phyloP scores from a whole-genome alignment of 176 grass and related monocot genomes.

The Aegilops tauschii region DNA sequence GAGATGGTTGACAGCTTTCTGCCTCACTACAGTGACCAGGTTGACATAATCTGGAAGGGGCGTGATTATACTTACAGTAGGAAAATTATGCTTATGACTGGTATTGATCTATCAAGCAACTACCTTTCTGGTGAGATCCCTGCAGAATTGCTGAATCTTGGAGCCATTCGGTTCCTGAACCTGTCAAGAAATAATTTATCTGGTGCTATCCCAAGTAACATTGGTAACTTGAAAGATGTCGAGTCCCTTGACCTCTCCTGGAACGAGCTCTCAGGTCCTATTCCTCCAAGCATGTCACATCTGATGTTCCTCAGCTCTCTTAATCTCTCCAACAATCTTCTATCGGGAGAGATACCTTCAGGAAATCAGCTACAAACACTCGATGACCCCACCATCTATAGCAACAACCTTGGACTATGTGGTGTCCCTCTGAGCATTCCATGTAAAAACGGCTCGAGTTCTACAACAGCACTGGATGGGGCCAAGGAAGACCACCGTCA shows the following conservation, averaged over 20 bases:
- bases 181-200: conserved; percentile 11
- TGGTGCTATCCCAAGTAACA: conserved; percentile 1
- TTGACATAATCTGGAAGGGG: conserved; percentile 14
- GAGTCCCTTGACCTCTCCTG: conserved; percentile 25
- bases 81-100: neutral
- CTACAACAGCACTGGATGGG: neutral
- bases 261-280: conserved; percentile 19
- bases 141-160: neutral
- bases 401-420: conserved; percentile 6
- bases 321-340: conserved; percentile 9
- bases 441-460: neutral
- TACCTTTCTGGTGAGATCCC: conserved; percentile 18
- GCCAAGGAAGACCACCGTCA: neutral
- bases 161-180: neutral
- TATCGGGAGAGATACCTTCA: conserved; percentile 14
- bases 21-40: neutral
- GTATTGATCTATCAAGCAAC: conserved; percentile 40
- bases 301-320: neutral
- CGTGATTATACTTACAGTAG: neutral
- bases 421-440: neutral
- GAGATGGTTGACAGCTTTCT: too few relatives aligned
- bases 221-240: neutral
- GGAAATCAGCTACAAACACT: neutral
- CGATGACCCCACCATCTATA: neutral
- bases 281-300: neutral